These are phyloP conservation scores for Primulina eburnea DNA, from an alignment of 257 asterid genomes.

Conservation along the genomic window DNA sequence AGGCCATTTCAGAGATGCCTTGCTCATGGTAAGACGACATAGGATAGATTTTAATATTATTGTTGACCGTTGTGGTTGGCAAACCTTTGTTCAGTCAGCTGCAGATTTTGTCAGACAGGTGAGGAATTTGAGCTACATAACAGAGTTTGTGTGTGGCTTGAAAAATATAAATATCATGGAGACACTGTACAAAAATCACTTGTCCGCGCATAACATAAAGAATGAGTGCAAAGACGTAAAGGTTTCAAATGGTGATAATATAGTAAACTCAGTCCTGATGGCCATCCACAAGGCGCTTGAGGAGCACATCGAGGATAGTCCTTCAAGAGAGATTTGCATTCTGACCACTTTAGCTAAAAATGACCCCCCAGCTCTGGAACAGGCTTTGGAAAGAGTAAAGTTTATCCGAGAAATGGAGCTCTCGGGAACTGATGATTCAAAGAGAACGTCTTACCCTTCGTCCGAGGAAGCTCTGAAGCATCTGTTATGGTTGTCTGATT, in stretches of 20 bases:
- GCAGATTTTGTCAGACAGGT: constrained; percentile 79
- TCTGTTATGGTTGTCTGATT: constrained; percentile 81
- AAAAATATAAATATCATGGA: constrained; percentile 74
- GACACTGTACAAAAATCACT: constrained; percentile 60
- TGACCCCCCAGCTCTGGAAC: constrained; percentile 84
- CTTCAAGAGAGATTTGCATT: constrained; percentile 90
- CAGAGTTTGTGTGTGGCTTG: constrained; percentile 83
- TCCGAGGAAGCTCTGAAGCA: constrained; percentile 96
- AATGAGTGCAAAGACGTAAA: constrained; percentile 34
- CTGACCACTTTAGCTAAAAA: constrained; percentile 87
- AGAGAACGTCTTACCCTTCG: constrained; percentile 53
- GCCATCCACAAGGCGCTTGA: constrained; percentile 82
- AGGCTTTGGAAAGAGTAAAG: constrained; percentile 80
- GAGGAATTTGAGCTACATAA: constrained; percentile 66
- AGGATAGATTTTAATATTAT: constrained; percentile 93
- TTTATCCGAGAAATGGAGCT: constrained; percentile 79
- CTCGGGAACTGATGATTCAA: constrained; percentile 51
- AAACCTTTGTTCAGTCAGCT: constrained; percentile 62
- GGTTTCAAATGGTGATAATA: constrained; percentile 40
- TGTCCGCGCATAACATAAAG: constrained; percentile 35
- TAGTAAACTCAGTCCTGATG: constrained; percentile 54
- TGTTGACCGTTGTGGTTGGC: constrained; percentile 83
- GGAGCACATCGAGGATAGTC: constrained; percentile 62
- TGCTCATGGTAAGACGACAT: constrained; percentile 83
- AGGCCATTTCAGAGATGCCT: constrained; percentile 76